Evolutionary conservation across 176 grass and related monocot species (phyloP).

Genomic region (Panicum miliaceum): DNA sequence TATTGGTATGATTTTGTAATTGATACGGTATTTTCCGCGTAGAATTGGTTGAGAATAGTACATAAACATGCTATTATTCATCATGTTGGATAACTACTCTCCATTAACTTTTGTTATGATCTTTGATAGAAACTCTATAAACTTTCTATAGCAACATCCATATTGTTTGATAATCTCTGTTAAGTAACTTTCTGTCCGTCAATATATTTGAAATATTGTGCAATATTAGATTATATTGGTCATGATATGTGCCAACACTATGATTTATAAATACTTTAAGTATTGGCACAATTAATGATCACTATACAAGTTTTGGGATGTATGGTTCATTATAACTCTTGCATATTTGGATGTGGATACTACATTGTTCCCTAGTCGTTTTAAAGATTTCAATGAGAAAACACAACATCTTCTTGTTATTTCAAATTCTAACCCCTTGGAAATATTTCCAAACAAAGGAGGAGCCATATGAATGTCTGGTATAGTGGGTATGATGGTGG

Average conservation of each 20-base stretch:
- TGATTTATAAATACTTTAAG: too few species aligned
- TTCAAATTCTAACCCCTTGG: neutral
- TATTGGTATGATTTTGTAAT: neutral
- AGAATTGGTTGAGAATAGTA: neutral
- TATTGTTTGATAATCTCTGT: neutral
- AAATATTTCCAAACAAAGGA: neutral
- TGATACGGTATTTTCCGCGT: neutral
- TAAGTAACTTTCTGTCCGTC: neutral
- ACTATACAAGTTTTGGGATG: neutral
- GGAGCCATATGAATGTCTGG: neutral
- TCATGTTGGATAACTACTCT: neutral
- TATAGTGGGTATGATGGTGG: neutral
- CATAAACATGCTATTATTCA: accelerated
- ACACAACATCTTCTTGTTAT: neutral
- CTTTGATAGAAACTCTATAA: neutral
- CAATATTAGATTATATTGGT: too few species aligned
- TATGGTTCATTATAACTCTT: neutral
- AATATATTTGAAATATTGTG: neutral
- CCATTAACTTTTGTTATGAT: neutral
- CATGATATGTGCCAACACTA: too few species aligned
- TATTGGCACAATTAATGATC: neutral
- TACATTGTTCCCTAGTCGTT: neutral
- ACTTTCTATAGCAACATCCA: neutral
- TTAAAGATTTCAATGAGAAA: neutral
- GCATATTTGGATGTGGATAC: neutral